Conservation (phyloP, 2,329 filamentous ascomycete genomes). For the Pseudogymnoascus sp. region DNA sequence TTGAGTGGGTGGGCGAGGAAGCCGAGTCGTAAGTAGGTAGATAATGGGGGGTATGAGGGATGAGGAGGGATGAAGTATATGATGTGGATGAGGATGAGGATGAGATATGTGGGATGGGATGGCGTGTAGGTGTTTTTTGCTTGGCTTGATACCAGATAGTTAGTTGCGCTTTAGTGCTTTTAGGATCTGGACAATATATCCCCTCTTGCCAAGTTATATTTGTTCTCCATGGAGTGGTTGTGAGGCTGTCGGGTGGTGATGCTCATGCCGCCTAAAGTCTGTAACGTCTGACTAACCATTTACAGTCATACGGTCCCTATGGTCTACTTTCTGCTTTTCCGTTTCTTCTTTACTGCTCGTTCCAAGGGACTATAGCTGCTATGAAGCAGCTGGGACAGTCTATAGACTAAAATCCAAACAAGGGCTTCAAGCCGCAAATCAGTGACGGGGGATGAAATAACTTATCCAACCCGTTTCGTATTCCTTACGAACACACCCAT, state of each 20-base stretch:
- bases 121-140: neutral
- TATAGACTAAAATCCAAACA: no score
- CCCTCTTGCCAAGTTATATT: neutral
- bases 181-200: neutral
- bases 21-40: slow-evolving; percentile 29
- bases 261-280: neutral
- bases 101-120: neutral
- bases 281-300: neutral
- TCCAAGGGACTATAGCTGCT: no score
- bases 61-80: neutral
- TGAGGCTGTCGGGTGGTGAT: neutral
- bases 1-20: slow-evolving; percentile 57
- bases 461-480: no score
- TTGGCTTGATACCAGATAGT: neutral
- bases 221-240: neutral
- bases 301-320: no score
- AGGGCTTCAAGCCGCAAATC: no score
- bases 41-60: neutral
- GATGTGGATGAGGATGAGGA: neutral
- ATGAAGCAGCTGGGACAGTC: no score
- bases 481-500: no score
- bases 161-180: neutral
- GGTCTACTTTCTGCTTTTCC: no score
- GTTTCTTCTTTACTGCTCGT: no score
- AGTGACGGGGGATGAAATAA: no score